Conservation (phyloP, 2,329 filamentous ascomycete genomes). For the Neocucurbitaria cava region DNA sequence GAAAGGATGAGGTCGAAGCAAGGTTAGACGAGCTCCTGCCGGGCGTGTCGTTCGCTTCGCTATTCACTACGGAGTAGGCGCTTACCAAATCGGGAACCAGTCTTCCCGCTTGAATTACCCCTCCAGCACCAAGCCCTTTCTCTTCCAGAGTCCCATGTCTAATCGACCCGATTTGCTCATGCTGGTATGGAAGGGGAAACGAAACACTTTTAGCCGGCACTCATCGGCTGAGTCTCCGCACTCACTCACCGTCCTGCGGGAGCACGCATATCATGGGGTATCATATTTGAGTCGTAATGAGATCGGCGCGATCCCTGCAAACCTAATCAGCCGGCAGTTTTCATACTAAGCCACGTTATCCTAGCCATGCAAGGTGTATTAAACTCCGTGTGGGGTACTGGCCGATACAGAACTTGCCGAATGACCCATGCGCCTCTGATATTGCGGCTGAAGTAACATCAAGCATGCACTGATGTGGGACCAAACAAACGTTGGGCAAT, state of each 20-base stretch:
- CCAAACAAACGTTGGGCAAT: background rate
- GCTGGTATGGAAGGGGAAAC: background rate
- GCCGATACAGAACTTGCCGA: conserved; percentile 1
- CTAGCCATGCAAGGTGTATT: conserved; percentile 5
- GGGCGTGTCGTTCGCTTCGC: conserved; percentile 8
- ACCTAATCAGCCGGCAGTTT: conserved; percentile 15
- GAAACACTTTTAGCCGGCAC: conserved; percentile 10
- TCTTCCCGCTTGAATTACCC: conserved; percentile 6
- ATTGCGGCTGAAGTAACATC: conserved; percentile 14
- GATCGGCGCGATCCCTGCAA: conserved; percentile 6
- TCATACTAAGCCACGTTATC: conserved; percentile 6
- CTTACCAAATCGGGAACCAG: background rate
- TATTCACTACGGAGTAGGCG: conserved; percentile 23
- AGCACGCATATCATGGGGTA: background rate
- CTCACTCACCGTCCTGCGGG: background rate
- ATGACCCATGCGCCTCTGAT: conserved; percentile 6
- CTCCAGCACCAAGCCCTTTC: background rate
- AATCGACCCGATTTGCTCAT: conserved; percentile 5
- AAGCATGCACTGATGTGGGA: conserved; percentile 8
- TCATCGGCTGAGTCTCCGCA: background rate
- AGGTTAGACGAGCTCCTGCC: conserved; percentile 14
- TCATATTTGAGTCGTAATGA: conserved; percentile 11
- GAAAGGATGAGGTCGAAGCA: conserved; percentile 23
- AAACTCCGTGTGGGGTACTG: conserved; percentile 15
- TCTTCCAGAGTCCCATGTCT: background rate